A percentile compares a stretch with the other conserved stretches of the same genome.
Evolutionary conservation across 768 basidiomycete species (phyloP).

Genomic region (Lentinula lateritia): DNA sequence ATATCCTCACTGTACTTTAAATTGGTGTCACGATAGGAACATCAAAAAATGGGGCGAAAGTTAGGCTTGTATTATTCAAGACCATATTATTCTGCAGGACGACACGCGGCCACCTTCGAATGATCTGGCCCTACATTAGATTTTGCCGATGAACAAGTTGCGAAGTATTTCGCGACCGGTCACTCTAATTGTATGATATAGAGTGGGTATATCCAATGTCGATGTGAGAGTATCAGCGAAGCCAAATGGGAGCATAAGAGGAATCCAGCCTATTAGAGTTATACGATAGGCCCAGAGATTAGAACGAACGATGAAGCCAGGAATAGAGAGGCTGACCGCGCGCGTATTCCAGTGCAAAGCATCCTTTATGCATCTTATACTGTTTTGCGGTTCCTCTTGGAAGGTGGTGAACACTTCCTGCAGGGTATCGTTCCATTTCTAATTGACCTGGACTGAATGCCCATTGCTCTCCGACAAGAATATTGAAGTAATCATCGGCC

Average conservation of each 20-base stretch:
- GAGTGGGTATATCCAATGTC: slow-evolving; percentile 80
- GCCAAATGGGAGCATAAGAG: slow-evolving; percentile 93
- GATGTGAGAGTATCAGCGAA: slow-evolving; percentile 81
- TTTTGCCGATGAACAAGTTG: slow-evolving; percentile 84
- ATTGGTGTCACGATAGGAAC: too few species aligned
- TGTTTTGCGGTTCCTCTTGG: slow-evolving; percentile 85
- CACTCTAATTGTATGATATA: slow-evolving; percentile 72
- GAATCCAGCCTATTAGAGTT: slow-evolving; percentile 82
- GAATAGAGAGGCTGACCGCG: slow-evolving; percentile 51
- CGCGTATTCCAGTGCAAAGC: slow-evolving; percentile 94
- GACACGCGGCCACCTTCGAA: background rate
- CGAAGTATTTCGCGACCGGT: slow-evolving; percentile 78
- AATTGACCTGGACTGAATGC: slow-evolving; percentile 80
- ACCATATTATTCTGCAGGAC: background rate
- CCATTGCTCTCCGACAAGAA: slow-evolving; percentile 92
- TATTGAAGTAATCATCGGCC: slow-evolving; percentile 98
- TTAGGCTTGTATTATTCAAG: too few species aligned
- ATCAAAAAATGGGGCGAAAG: too few species aligned
- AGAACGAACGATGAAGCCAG: background rate
- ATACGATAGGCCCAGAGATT: background rate
- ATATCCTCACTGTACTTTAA: too few species aligned
- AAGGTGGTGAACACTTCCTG: slow-evolving; percentile 83
- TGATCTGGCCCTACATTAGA: slow-evolving; percentile 34
- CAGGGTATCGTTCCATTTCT: slow-evolving; percentile 77
- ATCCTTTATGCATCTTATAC: slow-evolving; percentile 96